Conservation (phyloP, 1,284 basidiomycete genomes). For the Leccinum fallax region DNA sequence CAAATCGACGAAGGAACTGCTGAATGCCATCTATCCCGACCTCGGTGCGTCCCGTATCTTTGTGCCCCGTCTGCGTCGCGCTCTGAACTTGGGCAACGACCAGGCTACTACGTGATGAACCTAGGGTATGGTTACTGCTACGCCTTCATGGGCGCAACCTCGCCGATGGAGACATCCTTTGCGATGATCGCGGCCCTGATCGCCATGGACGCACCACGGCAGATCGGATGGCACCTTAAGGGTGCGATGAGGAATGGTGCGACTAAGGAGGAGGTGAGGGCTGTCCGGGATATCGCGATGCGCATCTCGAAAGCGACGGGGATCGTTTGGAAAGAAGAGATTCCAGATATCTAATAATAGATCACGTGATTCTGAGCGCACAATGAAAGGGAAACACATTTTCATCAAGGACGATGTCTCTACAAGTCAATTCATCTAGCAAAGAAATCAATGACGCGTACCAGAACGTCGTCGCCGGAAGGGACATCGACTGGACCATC, state of each 20-base stretch:
- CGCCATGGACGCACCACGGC: conserved; percentile 37
- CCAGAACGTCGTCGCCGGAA: conserved; percentile 75
- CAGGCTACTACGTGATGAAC: conserved; percentile 23
- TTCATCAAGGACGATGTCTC: conserved; percentile 43
- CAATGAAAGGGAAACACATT: not conserved
- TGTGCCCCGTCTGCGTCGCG: not conserved
- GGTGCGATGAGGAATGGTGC: conserved; percentile 43
- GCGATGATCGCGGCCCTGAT: conserved; percentile 35
- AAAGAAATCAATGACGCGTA: conserved; percentile 78
- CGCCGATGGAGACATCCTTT: conserved; percentile 37
- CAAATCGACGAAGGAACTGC: conserved; percentile 41
- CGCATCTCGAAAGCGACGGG: conserved; percentile 34
- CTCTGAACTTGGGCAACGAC: not conserved
- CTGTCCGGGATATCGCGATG: conserved; percentile 38
- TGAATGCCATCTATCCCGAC: conserved; percentile 56
- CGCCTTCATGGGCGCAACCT: conserved; percentile 25
- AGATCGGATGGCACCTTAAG: conserved; percentile 38
- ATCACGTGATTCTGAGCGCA: conserved; percentile 17
- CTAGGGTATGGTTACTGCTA: conserved; percentile 38
- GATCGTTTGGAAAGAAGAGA: conserved; percentile 20
- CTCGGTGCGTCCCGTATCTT: conserved; percentile 43
- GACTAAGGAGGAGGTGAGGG: conserved; percentile 39
- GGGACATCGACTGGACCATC: conserved; percentile 83
- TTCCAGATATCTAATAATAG: conserved; percentile 17
- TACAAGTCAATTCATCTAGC: conserved; percentile 74